Base-by-base conservation (phyloP, 805 yeast species). In the Candida tibetensis region DNA sequence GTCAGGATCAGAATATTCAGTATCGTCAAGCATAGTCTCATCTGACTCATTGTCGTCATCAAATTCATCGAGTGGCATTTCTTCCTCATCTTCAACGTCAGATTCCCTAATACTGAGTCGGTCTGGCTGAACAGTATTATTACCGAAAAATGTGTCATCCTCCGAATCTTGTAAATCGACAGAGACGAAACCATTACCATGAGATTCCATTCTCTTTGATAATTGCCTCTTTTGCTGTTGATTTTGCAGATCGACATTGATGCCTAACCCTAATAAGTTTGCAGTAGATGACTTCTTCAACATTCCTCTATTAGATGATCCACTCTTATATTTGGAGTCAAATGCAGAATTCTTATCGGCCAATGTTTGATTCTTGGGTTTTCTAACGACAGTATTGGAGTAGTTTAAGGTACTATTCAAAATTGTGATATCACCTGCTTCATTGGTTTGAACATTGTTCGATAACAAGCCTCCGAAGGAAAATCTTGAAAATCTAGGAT, bases 401-500 rank as follows among this genome's bases (percentile, higher is more conserved):
- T 34, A 32, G 13, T 47, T 42, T 13, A 44, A 39, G 18, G 41
- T 40, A 14, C 37, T 36, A 17, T 47, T 37, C 35, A 33, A 10
- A 15, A 47, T 42, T 3, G 39, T 42, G 4, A 32, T 19, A 29
- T 47, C 49, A 4, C 48, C 50, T 15, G 17, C 32, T 16, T 40
- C 45, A 18, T 41, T 39, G 40, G 37, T 37, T 14, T 34, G 38
- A 15, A 28, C 14, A 16, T 29, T 34, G 10, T 27, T 26, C 7
- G 34, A 30, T 15, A 46, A 41, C 17, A 68, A 48, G 2, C 69
- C 72, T 34, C 66, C 66, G 48, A 69, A 65, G 0, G 74, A 67
- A 36, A 69, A 57, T 26, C 64, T 54, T 0, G 74, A 69, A 39
- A 69, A 69, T 25, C 68, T 49, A 8, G 73, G 73, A 36, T 69